These are phyloP conservation scores for Hirsutella rhossiliensis DNA, from an alignment of 2,329 filamentous ascomycete genomes.

Conservation along the genomic window DNA sequence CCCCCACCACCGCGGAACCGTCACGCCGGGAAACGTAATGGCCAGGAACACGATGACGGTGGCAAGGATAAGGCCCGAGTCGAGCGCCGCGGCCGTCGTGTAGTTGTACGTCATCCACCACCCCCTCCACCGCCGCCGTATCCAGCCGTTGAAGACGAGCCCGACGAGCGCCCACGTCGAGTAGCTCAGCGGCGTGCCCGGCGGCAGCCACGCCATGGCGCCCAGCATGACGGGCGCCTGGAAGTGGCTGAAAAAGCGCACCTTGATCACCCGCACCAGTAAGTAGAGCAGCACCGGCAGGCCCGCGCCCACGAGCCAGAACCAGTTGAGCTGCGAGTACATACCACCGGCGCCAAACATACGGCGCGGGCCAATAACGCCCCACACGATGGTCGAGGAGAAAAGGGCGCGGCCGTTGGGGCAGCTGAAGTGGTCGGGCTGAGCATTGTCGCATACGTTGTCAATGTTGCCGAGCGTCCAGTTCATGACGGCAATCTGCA, in stretches of 20 bases:
- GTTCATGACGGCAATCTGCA: slow-evolving; percentile 13
- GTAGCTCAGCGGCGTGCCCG: slow-evolving; percentile 48
- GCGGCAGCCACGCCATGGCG: slow-evolving; percentile 40
- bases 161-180: slow-evolving; percentile 46
- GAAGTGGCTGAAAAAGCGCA: slow-evolving; percentile 31
- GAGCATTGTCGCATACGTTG: slow-evolving; percentile 27
- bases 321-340: slow-evolving; percentile 37
- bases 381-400: slow-evolving; percentile 43
- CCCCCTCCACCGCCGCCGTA: slow-evolving; percentile 37
- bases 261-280: slow-evolving; percentile 14
- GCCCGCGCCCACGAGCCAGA: slow-evolving; percentile 38
- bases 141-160: slow-evolving; percentile 44
- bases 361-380: slow-evolving; percentile 41
- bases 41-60: slow-evolving; percentile 19
- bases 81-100: slow-evolving; percentile 25
- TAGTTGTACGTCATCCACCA: slow-evolving; percentile 44
- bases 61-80: slow-evolving; percentile 24
- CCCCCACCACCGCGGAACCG: slow-evolving; percentile 30
- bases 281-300: slow-evolving; percentile 37
- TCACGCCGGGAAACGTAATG: slow-evolving; percentile 19
- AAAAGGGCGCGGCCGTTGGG: slow-evolving; percentile 32
- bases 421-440: slow-evolving; percentile 19
- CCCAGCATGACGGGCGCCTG: slow-evolving; percentile 47
- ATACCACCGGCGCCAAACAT: slow-evolving; percentile 42
- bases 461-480: slow-evolving; percentile 30